Evolutionary conservation across 768 basidiomycete species (phyloP).

Genomic region (Xerocomus potaroensis): DNA sequence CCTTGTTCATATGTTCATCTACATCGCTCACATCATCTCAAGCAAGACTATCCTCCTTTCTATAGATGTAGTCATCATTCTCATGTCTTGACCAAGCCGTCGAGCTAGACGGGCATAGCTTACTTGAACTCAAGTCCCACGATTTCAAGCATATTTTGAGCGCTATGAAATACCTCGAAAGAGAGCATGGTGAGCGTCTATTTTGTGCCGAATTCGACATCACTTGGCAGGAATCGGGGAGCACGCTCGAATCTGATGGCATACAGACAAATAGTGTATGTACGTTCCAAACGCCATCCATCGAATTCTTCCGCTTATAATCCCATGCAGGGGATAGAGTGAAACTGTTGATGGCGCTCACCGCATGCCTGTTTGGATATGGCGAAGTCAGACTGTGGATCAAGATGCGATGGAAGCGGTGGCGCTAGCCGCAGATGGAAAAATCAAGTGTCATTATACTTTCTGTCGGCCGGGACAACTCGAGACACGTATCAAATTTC

Average conservation of each 20-base stretch:
- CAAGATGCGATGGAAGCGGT: slow-evolving; percentile 46
- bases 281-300: no score
- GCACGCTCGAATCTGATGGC: slow-evolving; percentile 72
- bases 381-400: slow-evolving; percentile 91
- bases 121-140: slow-evolving; percentile 73
- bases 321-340: slow-evolving; percentile 54
- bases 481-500: slow-evolving; percentile 14
- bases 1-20: no score
- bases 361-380: slow-evolving; percentile 86
- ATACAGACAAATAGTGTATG: no score
- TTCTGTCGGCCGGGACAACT: slow-evolving; percentile 27
- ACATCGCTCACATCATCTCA: no score
- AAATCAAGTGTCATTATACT: slow-evolving; percentile 25
- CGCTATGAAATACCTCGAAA: no score
- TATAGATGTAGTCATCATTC: no score
- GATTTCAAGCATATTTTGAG: slow-evolving; percentile 49
- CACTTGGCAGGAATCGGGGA: slow-evolving; percentile 51
- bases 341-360: slow-evolving; percentile 73
- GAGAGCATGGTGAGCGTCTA: no score
- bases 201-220: slow-evolving; percentile 75
- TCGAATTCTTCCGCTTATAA: no score
- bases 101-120: no score
- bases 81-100: no score
- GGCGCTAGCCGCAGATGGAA: slow-evolving; percentile 37
- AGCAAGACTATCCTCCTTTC: no score